Conservation (phyloP, 495 filamentous ascomycete genomes). For the Hyaloscypha finlandica region DNA sequence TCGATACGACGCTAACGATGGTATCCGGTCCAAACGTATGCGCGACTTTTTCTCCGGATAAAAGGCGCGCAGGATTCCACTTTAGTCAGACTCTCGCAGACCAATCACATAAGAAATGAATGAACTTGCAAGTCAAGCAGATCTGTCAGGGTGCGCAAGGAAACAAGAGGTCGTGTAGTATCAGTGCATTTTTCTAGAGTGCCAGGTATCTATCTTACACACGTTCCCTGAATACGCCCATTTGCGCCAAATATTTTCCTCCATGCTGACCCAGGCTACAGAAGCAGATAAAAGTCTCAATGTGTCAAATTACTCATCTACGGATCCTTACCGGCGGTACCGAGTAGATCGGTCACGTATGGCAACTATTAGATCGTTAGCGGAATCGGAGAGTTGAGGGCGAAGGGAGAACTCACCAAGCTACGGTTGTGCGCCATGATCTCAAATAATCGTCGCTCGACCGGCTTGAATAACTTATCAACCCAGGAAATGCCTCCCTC, state of each 20-base stretch:
- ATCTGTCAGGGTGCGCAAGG: not conserved
- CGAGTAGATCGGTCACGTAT: slow-evolving; percentile 2
- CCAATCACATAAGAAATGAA: too few relatives aligned
- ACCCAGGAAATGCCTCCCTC: slow-evolving; percentile 36
- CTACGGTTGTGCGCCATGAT: slow-evolving; percentile 55
- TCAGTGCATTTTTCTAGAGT: slow-evolving; percentile 12
- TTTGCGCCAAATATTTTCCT: slow-evolving; percentile 13
- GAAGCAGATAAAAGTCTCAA: not conserved
- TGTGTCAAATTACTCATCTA: slow-evolving; percentile 7
- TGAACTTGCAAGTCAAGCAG: not conserved
- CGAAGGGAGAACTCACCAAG: slow-evolving; percentile 44
- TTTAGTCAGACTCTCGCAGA: too few relatives aligned
- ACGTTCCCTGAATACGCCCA: slow-evolving; percentile 4
- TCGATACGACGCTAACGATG: too few relatives aligned
- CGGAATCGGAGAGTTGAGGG: not conserved
- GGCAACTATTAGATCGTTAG: not conserved
- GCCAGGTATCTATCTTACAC: slow-evolving; percentile 21
- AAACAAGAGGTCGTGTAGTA: not conserved
- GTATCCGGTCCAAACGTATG: too few relatives aligned
- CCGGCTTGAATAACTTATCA: slow-evolving; percentile 52
- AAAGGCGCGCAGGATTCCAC: too few relatives aligned
- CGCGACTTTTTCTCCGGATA: too few relatives aligned
- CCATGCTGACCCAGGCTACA: not conserved
- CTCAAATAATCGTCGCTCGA: slow-evolving; percentile 50
- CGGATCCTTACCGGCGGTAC: not conserved